Base-by-base conservation (phyloP, 257 asterid species). In the Linaria vulgaris region DNA sequence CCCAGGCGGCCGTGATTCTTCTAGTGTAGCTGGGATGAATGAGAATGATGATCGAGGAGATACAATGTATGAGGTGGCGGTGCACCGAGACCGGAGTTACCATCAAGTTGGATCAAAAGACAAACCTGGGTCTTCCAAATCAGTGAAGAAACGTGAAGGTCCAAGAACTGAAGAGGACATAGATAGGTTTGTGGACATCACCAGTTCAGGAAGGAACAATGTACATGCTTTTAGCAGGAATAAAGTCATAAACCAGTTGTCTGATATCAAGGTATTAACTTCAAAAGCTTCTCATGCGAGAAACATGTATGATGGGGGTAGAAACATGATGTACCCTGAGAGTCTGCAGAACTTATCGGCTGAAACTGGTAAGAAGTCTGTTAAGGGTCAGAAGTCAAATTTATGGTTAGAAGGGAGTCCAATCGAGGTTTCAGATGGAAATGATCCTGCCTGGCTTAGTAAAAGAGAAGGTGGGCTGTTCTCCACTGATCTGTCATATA, bases 231-330 rank as follows among this genome's bases (percentile, higher is more conserved):
- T 74, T 69, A 85, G 95, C 50, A 81, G 85, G 82, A 88, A 84
- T 74, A 90, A 76, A 73, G 66, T 78, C 64, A 80, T 88, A 66
- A 88, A 87, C 68, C 88, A 83, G 75, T 78, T 90, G 76, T 90
- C 97, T 34, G 96, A 89, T 74, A 90, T 83, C 74, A 83, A 67
- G 79, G 88, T 85, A 49, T 68, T 83, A 67, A 87, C 95, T 63
- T 71, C 97, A 43, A 90, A 83, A 69, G 87, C 96, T 50, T 66
- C 83, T 55, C 78, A 67, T 63, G 68, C 74, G 12, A 82, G 89
- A 78, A 70, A 72, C 66, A 52, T 82, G 2, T 79, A 73, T 67
- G 88, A 77, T 50, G 70, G 78, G 68, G 90, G 87, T 51, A 76
- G 72, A 66, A 84, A 76, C 62, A 59, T 70, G 3, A 85, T 83